phyloP scores from a whole-genome alignment of 1,284 basidiomycete genomes.

The Fomitopsis palustris region DNA sequence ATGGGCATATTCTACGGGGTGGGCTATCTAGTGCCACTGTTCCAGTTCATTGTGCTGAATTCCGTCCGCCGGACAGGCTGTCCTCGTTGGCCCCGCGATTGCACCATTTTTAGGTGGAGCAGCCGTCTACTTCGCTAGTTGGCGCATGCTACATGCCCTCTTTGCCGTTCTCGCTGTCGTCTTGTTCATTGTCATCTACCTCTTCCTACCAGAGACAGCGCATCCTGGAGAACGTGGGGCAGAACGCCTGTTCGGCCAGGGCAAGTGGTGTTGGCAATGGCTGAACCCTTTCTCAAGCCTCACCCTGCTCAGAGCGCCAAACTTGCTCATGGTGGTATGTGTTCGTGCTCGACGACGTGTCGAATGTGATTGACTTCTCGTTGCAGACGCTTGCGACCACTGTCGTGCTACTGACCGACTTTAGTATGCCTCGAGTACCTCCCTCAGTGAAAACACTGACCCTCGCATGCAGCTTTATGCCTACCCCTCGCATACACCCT shows the following conservation, averaged over 20 bases:
- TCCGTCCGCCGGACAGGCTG: constrained; percentile 12
- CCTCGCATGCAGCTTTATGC: constrained; percentile 29
- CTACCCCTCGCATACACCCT: constrained; percentile 38
- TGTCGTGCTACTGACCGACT: constrained; percentile 39
- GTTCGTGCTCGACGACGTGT: not conserved
- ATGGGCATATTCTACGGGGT: constrained; percentile 42
- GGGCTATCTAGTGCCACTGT: constrained; percentile 7
- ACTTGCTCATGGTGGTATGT: constrained; percentile 49
- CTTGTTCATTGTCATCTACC: constrained; percentile 37
- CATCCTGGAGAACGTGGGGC: constrained; percentile 48
- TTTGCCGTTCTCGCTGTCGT: constrained; percentile 22
- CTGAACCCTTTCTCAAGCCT: constrained; percentile 58
- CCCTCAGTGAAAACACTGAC: not conserved
- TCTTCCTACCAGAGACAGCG: constrained; percentile 69
- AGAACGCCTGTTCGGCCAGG: constrained; percentile 30
- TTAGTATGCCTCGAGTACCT: constrained; percentile 27
- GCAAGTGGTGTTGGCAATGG: constrained; percentile 35
- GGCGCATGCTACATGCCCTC: constrained; percentile 60
- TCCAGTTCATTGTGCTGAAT: not conserved
- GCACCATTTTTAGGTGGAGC: constrained; percentile 35
- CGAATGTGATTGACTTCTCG: not conserved
- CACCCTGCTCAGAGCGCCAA: constrained; percentile 50
- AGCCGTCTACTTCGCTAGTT: constrained; percentile 53
- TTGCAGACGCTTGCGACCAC: constrained; percentile 39
- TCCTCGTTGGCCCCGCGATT: constrained; percentile 28